phyloP scores from a whole-genome alignment of 1,284 basidiomycete genomes.

The Sanghuangporus sanghuang region DNA sequence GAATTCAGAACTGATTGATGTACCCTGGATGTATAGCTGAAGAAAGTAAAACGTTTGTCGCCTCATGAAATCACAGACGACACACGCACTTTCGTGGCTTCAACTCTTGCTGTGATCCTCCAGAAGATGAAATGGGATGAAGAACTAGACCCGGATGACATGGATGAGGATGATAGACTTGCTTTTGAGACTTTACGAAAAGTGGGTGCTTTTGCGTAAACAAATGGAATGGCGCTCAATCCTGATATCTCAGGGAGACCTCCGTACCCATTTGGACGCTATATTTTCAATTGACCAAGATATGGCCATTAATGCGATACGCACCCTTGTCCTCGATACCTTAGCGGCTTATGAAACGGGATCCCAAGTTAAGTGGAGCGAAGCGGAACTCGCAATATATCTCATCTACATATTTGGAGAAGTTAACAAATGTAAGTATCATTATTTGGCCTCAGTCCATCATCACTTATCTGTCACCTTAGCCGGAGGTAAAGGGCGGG shows the following conservation, averaged over 20 bases:
- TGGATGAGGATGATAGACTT: slow-evolving; percentile 85
- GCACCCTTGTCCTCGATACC: slow-evolving; percentile 67
- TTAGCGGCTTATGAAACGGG: slow-evolving; percentile 64
- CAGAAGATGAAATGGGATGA: slow-evolving; percentile 93
- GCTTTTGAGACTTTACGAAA: slow-evolving; percentile 86
- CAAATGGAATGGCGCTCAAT: slow-evolving; percentile 2
- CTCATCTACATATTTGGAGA: slow-evolving; percentile 94
- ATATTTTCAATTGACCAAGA: slow-evolving; percentile 78
- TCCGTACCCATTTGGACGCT: slow-evolving; percentile 80
- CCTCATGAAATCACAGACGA: slow-evolving; percentile 14
- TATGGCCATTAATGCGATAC: slow-evolving; percentile 71
- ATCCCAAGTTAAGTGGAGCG: slow-evolving; percentile 78
- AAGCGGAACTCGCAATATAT: slow-evolving; percentile 90
- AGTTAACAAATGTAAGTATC: slow-evolving; percentile 67
- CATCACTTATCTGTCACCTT: neutral
- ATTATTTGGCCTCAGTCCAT: neutral
- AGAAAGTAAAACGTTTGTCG: slow-evolving; percentile 60
- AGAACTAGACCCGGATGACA: slow-evolving; percentile 74
- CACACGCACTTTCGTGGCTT: slow-evolving; percentile 13
- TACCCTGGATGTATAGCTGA: slow-evolving; percentile 1
- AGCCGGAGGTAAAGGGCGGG: slow-evolving; percentile 71
- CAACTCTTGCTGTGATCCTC: slow-evolving; percentile 71
- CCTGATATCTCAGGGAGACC: slow-evolving; percentile 45
- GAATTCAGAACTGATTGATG: neutral
- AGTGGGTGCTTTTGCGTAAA: slow-evolving; percentile 35